Base-by-base conservation (phyloP, 106 monocot species). In the Dendrobium huoshanense region DNA sequence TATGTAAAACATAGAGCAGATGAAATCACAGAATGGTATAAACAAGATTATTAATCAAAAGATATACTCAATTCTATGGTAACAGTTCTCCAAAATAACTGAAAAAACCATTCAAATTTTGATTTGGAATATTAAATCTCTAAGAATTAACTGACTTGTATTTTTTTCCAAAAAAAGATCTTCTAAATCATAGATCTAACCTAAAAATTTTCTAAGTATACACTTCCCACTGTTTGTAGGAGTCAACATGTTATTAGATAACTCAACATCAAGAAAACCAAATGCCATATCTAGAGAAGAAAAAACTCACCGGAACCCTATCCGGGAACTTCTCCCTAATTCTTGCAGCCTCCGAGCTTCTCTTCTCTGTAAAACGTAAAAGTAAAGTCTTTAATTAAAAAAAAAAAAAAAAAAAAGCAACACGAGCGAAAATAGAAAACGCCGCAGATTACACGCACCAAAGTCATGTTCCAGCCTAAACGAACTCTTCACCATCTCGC, bases 291-390 rank as follows among this genome's bases (percentile, higher is more conserved):
- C 1, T 13, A 27, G 8, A 33, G 11, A 68, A 75, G 24, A 7
- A 7, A 15, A 81, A 42, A 18, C 72, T 70, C 45, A 80, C 80
- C 47, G 80, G 80, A 70, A 80, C 45, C 9, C 80, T 44, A 8
- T 80, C 80, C 7, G 67, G 80, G 17, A 72, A 80, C 27, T 80
- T 80, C 16, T 70, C 70, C 49, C 40, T 80, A n/a, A 80, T 80
- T 67, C 80, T 80, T 49, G 72, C 67, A 80, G 80, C 44, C 45
- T 80, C 80, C 18, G 48, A 80, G 22, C 70, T 25, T 31, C 80
- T 68, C 70, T 70, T 80, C 70, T 80, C 80, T 80, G 80, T 25
- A 80, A 48, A 80, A 4, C 67, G 9, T n/a, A 79, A 79, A 67
- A 67, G 8, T 2, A 64, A n/a, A 45, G 41, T 42, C 44, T 67